phyloP scores from a whole-genome alignment of 306 rosid species.

The Cercis canadensis region DNA sequence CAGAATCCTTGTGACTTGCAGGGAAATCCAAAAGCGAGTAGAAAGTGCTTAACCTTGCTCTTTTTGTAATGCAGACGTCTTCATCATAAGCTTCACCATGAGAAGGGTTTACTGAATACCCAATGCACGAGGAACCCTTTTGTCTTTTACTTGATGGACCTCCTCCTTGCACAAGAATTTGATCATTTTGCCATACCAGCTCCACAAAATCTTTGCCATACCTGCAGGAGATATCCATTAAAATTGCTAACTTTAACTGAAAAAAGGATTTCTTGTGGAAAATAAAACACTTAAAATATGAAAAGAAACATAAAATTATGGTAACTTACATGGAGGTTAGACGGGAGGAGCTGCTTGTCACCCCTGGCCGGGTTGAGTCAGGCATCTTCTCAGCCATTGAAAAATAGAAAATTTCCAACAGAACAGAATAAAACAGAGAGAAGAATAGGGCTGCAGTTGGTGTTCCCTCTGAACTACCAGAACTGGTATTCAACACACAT shows the following conservation, averaged over 20 bases:
- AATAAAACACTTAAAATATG: background rate
- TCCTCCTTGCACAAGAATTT: constrained; percentile 35
- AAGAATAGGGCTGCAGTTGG: background rate
- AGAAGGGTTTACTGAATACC: constrained; percentile 30
- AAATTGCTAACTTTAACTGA: background rate
- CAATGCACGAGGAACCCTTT: constrained; percentile 21
- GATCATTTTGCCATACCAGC: constrained; percentile 51
- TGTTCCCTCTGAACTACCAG: background rate
- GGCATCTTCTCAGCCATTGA: constrained; percentile 34
- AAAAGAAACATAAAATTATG: background rate
- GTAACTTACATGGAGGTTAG: constrained; percentile 42
- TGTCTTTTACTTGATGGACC: constrained; percentile 12
- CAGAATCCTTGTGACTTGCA: constrained; percentile 14
- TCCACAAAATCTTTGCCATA: constrained; percentile 43
- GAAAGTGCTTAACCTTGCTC: constrained; percentile 33
- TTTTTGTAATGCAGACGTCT: constrained; percentile 20
- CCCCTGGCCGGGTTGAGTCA: constrained; percentile 33
- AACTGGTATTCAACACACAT: too few relatives aligned
- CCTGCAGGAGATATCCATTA: constrained; percentile 36
- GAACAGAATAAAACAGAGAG: background rate
- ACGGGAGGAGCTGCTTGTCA: constrained; percentile 31
- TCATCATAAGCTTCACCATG: background rate
- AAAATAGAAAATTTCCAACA: constrained; percentile 18
- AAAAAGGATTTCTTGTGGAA: background rate
- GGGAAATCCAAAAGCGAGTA: constrained; percentile 21